Conservation (phyloP, 176 grass and related monocot genomes). For the Oryza punctata region DNA sequence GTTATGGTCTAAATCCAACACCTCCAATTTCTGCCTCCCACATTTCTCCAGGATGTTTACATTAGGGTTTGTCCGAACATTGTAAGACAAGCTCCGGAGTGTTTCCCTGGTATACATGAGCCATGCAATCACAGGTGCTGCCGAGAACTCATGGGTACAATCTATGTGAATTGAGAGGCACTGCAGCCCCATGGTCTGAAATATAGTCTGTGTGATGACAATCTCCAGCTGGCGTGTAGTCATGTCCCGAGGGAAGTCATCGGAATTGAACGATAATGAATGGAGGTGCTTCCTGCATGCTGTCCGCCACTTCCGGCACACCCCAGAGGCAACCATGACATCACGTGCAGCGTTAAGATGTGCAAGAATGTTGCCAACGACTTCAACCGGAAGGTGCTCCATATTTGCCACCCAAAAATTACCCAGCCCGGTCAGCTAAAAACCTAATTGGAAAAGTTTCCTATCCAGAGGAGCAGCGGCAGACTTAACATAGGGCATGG, state of each 20-base stretch:
- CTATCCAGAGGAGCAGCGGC: not conserved
- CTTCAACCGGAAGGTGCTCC: slow-evolving; percentile 88
- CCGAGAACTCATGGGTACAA: slow-evolving; percentile 75
- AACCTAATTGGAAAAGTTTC: not conserved
- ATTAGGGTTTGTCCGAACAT: slow-evolving; percentile 77
- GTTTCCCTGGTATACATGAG: slow-evolving; percentile 93
- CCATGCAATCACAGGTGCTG: slow-evolving; percentile 96
- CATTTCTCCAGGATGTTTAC: slow-evolving; percentile 91
- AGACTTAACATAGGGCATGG: not conserved
- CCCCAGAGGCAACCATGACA: slow-evolving; percentile 76
- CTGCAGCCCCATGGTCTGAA: slow-evolving; percentile 83
- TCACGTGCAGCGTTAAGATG: slow-evolving; percentile 73
- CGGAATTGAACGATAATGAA: slow-evolving; percentile 74
- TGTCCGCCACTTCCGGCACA: slow-evolving; percentile 79
- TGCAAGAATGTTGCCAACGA: slow-evolving; percentile 90
- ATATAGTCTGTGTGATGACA: slow-evolving; percentile 91
- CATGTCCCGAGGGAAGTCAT: slow-evolving; percentile 77
- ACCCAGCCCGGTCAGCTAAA: slow-evolving; percentile 16
- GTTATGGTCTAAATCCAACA: slow-evolving; percentile 91
- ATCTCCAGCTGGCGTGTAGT: slow-evolving; percentile 81
- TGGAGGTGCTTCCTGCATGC: slow-evolving; percentile 82
- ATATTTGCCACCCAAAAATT: slow-evolving; percentile 37
- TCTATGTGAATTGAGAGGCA: slow-evolving; percentile 85
- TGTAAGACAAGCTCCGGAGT: slow-evolving; percentile 75
- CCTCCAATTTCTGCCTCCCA: slow-evolving; percentile 76